Evolutionary conservation across 1,284 basidiomycete genomes (phyloP), one percentile per base, ranked within the genome.

Genomic region (Microbotryomycetes sp.): DNA sequence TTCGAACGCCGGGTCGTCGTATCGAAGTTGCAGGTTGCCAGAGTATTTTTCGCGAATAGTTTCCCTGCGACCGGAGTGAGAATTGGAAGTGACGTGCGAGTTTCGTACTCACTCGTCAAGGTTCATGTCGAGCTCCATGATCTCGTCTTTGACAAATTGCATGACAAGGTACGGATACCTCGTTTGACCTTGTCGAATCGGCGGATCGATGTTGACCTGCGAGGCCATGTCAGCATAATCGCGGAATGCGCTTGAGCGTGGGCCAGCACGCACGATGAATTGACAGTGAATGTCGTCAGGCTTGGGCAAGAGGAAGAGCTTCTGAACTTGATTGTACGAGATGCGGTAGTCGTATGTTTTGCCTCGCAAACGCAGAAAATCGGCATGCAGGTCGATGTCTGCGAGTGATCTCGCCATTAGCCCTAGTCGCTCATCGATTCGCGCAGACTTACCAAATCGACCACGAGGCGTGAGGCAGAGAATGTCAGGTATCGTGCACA

Each of bases 271-370:
- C 72, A 91, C 89, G 64, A 97, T 92, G 73, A 98, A 93, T 66
- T 97, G 81, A 48, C 97, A 88, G 74, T 97, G 96, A 58, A 91
- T 84, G 69, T 98, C 96, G 75, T 98, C 96, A 13, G 81, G 78
- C 74, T 96, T 94, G 30, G 96, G 96, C 3, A 98, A 80, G 23
- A 98, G 81, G 81, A 98, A 99, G 24, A 98, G 79, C 65, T 85
- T 83, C 50, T 89, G 87, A 70, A 98, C 92, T 66, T 88, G 90
- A 47, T 83, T 82, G 77, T 94, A 97, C 28, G 91, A 82, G 61
- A 99, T 90, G 78, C 97, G 96, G 82, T 99, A 98, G 77, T 99
- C 96, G 78, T 98, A 98, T 3, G 91, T 97, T 79, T 97, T 97
- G 63, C 96, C 96, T 46, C 93, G 87, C 30, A 98, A 79, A 47